Conservation (phyloP, 495 filamentous ascomycete genomes). For the Schizothecium vesticola region DNA sequence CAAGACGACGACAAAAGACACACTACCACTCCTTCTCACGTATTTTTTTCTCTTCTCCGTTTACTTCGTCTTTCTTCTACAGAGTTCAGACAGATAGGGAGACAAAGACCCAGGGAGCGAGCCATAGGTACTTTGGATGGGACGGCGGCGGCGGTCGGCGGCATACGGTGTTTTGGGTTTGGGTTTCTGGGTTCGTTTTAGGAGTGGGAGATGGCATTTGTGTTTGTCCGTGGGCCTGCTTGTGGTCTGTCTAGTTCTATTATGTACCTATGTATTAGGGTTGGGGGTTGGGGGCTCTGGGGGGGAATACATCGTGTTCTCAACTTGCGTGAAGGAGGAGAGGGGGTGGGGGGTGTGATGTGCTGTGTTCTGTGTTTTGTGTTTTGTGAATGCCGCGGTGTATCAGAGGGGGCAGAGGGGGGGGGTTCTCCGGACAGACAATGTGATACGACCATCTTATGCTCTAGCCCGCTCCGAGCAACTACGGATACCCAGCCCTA, state of each 20-base stretch:
- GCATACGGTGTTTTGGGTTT: neutral
- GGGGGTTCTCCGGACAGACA: no score
- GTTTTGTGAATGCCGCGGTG: no score
- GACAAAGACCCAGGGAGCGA: neutral
- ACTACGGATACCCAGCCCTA: no score
- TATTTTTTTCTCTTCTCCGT: neutral
- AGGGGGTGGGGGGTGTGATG: no score
- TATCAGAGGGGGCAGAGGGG: no score
- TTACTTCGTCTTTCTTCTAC: neutral
- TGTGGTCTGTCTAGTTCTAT: neutral
- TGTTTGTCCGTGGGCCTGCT: neutral
- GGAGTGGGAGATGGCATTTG: no score
- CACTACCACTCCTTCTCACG: neutral
- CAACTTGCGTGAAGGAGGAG: no score
- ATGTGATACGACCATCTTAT: no score
- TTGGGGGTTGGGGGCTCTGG: neutral
- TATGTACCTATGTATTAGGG: neutral
- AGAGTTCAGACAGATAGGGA: neutral
- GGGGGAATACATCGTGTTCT: neutral
- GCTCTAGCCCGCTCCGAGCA: no score
- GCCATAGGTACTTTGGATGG: neutral
- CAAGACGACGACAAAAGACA: neutral
- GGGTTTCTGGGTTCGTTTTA: neutral
- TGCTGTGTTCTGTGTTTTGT: no score
- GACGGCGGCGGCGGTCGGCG: no score